Base-by-base conservation (phyloP, 2,329 filamentous ascomycete genomes). In the Pyricularia sp. region DNA sequence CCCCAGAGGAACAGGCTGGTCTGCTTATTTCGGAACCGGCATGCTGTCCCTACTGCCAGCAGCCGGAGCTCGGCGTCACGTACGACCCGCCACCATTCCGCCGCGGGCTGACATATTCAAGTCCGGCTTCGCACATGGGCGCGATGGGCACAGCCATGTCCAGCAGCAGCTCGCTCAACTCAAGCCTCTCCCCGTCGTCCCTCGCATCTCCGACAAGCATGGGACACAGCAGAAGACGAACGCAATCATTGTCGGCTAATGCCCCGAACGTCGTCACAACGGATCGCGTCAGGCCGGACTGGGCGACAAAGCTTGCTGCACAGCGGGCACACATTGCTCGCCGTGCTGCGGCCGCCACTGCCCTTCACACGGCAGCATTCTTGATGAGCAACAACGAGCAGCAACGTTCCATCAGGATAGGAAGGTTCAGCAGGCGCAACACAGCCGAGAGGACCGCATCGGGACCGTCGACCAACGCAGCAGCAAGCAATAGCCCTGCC, bases 11-110 rank as follows among this genome's bases (percentile, higher is more conserved):
- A 69, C 78, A 79, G 2, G 82, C 85, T 0, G 87, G 88, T 68
- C 86, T 91, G 77, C 84, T 99, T 20, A 90, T 97, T 0, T 97
- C 94, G 7, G 94, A 98, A 76, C 92, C 95, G 2, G 92, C 95
- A 0, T 88, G 90, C 28, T 99, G 95, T 77, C 95, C 95, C 0
- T 99, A 97, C 78, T 99, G 95, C 78, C 93, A 95, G 67, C 93
- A 95, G 73, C 89, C 93, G 1, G 94, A 99, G 72, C 97, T 98
- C 76, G 95, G 95, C 65, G 91, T 99, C n/a, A 97, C 92, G 0
- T 99, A 97, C 77, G 89, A 94, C 4, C 86, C 93, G 14, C 95
- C 95, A 2, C 89, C 92, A 0, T 98, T 98, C 81, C 89, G 93
- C 28, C 86, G 94, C 71, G 95, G 95, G 0, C 80, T 99, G 36